A percentile compares a stretch with the other conserved stretches of the same genome.
Conservation (phyloP, 2,329 filamentous ascomycete genomes). For the Laburnicola sp. region DNA sequence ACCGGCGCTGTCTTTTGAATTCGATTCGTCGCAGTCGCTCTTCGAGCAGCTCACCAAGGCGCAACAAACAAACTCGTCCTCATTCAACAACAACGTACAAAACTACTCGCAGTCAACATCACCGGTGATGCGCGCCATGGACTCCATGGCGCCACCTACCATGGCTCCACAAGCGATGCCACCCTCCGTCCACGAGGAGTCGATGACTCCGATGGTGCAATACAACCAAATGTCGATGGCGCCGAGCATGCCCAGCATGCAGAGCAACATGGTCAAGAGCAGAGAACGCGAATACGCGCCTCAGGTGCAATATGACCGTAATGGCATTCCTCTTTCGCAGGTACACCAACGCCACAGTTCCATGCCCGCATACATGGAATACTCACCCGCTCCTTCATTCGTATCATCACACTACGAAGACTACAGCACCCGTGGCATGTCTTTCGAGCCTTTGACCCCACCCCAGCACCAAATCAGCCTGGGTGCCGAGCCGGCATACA, state of each 20-base stretch:
- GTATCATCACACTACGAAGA: slow-evolving; percentile 99
- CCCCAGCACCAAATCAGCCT: slow-evolving; percentile 86
- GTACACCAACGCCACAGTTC: slow-evolving; percentile 91
- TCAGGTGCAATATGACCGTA: slow-evolving; percentile 87
- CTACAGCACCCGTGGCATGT: slow-evolving; percentile 94
- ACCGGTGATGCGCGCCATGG: slow-evolving; percentile 85
- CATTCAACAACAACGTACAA: slow-evolving; percentile 74
- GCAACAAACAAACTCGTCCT: slow-evolving; percentile 97
- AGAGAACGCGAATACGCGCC: slow-evolving; percentile 77
- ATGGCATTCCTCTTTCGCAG: slow-evolving; percentile 80
- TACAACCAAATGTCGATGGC: slow-evolving; percentile 75
- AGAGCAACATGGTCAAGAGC: slow-evolving; percentile 74
- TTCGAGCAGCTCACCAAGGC: slow-evolving; percentile 99
- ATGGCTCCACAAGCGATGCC: slow-evolving; percentile 69
- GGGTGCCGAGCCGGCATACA: slow-evolving; percentile 88
- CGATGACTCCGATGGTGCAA: slow-evolving; percentile 65
- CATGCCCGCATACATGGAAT: slow-evolving; percentile 98
- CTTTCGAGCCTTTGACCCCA: slow-evolving; percentile 94
- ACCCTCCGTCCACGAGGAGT: slow-evolving; percentile 61
- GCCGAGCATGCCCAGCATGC: slow-evolving; percentile 70
- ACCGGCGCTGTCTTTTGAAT: slow-evolving; percentile 96
- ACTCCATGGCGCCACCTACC: slow-evolving; percentile 89
- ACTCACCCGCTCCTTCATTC: slow-evolving; percentile 96
- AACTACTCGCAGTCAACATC: slow-evolving; percentile 79
- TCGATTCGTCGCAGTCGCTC: slow-evolving; percentile 97